Conservation (phyloP, 139 green algal species). For the Auxenochlorella pyrenoidosa region DNA sequence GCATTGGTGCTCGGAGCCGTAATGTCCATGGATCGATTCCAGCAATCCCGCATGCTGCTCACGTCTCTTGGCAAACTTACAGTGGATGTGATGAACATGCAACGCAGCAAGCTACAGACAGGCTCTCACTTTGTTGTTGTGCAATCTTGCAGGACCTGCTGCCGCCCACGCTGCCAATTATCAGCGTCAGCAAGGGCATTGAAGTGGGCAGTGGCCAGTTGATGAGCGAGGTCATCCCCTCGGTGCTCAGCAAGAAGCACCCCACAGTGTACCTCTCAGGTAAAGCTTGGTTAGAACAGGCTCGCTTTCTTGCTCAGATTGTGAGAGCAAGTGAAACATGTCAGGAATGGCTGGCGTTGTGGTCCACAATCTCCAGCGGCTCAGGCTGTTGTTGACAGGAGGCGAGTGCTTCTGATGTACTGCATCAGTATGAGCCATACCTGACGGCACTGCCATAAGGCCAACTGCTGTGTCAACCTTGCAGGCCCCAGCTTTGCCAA, state of each 20-base stretch:
- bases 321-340: no score
- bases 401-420: no score
- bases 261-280: conserved; percentile 75
- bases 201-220: conserved; percentile 86
- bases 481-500: conserved; percentile 92
- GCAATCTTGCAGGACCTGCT: conserved; percentile 66
- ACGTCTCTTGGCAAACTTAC: no score
- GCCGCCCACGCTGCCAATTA: conserved; percentile 83
- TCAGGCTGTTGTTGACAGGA: no score
- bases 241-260: conserved; percentile 85
- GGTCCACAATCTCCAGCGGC: no score
- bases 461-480: not conserved
- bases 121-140: not conserved
- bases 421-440: no score
- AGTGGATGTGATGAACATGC: no score
- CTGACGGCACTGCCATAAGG: no score
- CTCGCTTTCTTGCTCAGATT: not conserved
- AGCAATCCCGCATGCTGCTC: no score
- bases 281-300: not conserved
- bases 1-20: no score
- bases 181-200: conserved; percentile 95
- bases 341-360: no score
- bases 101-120: not conserved
- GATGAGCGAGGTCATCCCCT: conserved; percentile 95
- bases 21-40: no score